A percentile compares a stretch with the other conserved stretches of the same genome.
Conservation (phyloP, 495 filamentous ascomycete species). For the Lentithecium fluviatile region DNA sequence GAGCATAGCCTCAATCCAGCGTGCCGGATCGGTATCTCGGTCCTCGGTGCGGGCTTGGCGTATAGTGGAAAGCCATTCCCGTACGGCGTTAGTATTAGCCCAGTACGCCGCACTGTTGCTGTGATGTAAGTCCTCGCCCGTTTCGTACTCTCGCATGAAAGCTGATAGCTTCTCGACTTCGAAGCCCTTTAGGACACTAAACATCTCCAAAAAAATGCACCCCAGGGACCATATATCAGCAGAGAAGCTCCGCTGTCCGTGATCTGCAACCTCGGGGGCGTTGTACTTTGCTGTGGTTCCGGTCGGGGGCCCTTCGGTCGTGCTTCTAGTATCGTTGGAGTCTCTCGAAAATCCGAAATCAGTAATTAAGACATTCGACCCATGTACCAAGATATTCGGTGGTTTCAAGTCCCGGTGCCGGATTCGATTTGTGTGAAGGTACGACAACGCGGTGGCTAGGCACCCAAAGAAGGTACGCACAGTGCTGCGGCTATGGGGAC, state of each 20-base stretch:
- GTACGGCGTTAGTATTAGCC: neutral
- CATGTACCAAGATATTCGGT: conserved; percentile 47
- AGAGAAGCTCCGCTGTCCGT: conserved; percentile 32
- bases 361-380: conserved; percentile 39
- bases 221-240: conserved; percentile 50
- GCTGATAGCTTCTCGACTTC: neutral
- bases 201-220: conserved; percentile 48
- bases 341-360: conserved; percentile 47
- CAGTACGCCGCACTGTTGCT: neutral
- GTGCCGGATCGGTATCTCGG: neutral
- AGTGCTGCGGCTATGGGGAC: neutral
- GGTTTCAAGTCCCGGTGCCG: conserved; percentile 50
- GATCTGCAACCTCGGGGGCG: conserved; percentile 41
- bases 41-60: neutral
- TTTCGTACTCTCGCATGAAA: neutral
- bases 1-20: neutral
- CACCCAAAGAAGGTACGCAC: conserved; percentile 44
- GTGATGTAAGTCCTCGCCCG: neutral
- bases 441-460: conserved; percentile 41
- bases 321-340: conserved; percentile 35
- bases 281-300: conserved; percentile 35
- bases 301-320: conserved; percentile 28
- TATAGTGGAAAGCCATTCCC: neutral
- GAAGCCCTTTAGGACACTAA: conserved; percentile 33
- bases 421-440: conserved; percentile 43